Conservation (phyloP, 352 stramenopile genomes). For the Globisporangium canariense region DNA sequence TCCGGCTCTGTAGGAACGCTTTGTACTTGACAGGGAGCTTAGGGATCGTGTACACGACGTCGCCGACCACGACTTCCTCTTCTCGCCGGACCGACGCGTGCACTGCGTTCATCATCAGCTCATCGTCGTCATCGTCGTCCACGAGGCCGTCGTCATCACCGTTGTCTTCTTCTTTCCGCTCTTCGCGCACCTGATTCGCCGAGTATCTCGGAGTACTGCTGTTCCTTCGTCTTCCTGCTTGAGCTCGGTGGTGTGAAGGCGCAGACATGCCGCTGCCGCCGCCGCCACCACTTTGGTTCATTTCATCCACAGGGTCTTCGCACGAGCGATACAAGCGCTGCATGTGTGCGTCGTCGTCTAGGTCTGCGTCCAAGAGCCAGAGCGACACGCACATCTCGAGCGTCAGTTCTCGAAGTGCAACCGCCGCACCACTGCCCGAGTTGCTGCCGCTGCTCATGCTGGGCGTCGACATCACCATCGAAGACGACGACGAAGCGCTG, state of each 20-base stretch:
- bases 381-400: constrained; percentile 87
- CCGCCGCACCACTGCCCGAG: background rate
- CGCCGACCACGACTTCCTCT: constrained; percentile 29
- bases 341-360: constrained; percentile 30
- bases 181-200: constrained; percentile 11
- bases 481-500: background rate
- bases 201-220: background rate
- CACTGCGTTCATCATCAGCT: constrained; percentile 28
- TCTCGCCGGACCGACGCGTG: constrained; percentile 16
- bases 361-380: constrained; percentile 69
- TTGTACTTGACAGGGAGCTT: constrained; percentile 91
- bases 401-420: constrained; percentile 63
- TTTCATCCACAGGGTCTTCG: constrained; percentile 43
- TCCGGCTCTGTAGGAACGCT: constrained; percentile 88
- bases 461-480: background rate
- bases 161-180: constrained; percentile 24
- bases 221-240: constrained; percentile 8
- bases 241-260: background rate
- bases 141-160: constrained; percentile 4
- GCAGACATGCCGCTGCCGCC: background rate
- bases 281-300: constrained; percentile 2
- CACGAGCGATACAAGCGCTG: constrained; percentile 18
- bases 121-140: constrained; percentile 30
- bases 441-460: background rate
- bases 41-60: constrained; percentile 69